These are phyloP conservation scores for Nemania sp. DNA, from an alignment of 2,329 filamentous ascomycete species.

Conservation along the genomic window DNA sequence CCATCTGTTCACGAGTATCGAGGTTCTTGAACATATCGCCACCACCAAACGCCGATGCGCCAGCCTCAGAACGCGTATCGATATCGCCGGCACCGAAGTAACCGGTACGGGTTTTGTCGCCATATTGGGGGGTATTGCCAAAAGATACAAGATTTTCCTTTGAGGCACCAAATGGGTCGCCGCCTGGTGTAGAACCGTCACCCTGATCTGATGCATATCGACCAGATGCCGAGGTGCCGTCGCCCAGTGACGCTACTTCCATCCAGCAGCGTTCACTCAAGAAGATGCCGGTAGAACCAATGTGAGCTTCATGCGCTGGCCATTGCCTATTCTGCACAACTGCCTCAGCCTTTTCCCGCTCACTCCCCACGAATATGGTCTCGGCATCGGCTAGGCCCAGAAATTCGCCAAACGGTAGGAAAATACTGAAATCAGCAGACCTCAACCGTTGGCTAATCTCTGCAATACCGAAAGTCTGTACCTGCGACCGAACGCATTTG, in stretches of 20 bases:
- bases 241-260: slow-evolving; percentile 77
- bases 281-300: slow-evolving; percentile 93
- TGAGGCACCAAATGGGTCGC: slow-evolving; percentile 64
- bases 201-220: slow-evolving; percentile 66
- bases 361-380: slow-evolving; percentile 84
- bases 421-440: slow-evolving; percentile 93
- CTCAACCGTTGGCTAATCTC: slow-evolving; percentile 94
- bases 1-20: slow-evolving; percentile 91
- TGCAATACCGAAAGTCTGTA: slow-evolving; percentile 94
- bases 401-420: slow-evolving; percentile 95
- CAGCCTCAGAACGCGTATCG: slow-evolving; percentile 88
- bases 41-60: slow-evolving; percentile 84
- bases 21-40: slow-evolving; percentile 99
- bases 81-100: slow-evolving; percentile 82
- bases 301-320: slow-evolving; percentile 87
- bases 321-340: slow-evolving; percentile 92
- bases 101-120: slow-evolving; percentile 75
- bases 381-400: slow-evolving; percentile 85
- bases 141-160: slow-evolving; percentile 62
- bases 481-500: slow-evolving; percentile 93
- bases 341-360: slow-evolving; percentile 87
- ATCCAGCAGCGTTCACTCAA: slow-evolving; percentile 95
- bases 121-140: slow-evolving; percentile 62
- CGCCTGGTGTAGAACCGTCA: slow-evolving; percentile 59
- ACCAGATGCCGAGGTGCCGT: slow-evolving; percentile 59